Evolutionary conservation across 129 eudicot genomes (phyloP).

Genomic region (Lactuca saligna): DNA sequence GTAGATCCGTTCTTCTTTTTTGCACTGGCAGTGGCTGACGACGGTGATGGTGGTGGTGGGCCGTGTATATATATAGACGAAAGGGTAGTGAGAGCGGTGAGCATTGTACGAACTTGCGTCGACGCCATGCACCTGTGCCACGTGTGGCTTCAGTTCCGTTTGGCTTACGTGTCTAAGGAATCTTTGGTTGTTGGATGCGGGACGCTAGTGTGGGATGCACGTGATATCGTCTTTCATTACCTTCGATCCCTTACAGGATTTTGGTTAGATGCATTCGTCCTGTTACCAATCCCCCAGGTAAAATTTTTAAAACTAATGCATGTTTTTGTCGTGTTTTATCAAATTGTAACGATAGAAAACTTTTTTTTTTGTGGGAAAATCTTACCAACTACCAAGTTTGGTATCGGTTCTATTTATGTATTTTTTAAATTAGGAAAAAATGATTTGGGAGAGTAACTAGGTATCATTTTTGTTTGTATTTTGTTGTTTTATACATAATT

Average conservation of each 20-base stretch:
- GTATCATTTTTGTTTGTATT: too few relatives aligned
- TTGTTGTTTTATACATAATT: too few relatives aligned
- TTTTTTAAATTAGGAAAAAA: too few relatives aligned
- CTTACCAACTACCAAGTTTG: too few relatives aligned
- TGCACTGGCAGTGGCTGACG: slow-evolving; percentile 54
- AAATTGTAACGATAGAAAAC: too few relatives aligned
- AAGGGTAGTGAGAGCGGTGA: slow-evolving; percentile 46
- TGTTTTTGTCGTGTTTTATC: too few relatives aligned
- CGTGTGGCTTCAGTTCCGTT: slow-evolving; percentile 76
- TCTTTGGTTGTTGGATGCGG: slow-evolving; percentile 88
- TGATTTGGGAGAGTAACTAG: too few relatives aligned
- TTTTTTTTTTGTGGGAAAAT: too few relatives aligned
- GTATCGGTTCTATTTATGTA: too few relatives aligned
- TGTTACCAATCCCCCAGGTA: slow-evolving; percentile 91
- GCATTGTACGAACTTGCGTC: slow-evolving; percentile 52
- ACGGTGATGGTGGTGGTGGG: slow-evolving; percentile 43
- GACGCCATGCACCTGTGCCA: slow-evolving; percentile 75
- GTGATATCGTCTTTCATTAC: slow-evolving; percentile 61
- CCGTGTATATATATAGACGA: slow-evolving; percentile 57
- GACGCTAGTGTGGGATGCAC: slow-evolving; percentile 80
- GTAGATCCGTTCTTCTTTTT: slow-evolving; percentile 82
- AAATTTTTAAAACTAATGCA: not conserved
- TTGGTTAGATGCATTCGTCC: slow-evolving; percentile 75
- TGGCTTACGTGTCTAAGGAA: slow-evolving; percentile 80
- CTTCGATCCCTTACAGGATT: slow-evolving; percentile 55